Evolutionary conservation across 2,329 filamentous ascomycete genomes (phyloP).

Genomic region (Microdochium nivale): DNA sequence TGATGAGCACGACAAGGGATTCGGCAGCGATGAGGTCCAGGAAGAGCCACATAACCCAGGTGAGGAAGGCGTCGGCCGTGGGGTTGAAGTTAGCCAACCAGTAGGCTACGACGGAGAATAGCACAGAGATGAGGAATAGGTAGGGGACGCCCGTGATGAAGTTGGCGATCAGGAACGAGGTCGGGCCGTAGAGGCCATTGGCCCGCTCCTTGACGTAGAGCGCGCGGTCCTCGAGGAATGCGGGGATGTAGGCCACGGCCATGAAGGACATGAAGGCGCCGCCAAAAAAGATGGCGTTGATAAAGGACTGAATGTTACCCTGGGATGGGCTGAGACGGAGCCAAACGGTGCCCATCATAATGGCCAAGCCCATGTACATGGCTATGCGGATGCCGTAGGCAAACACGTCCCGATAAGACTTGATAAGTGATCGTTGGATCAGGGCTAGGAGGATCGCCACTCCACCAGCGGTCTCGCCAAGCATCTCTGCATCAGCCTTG

Average conservation of each 20-base stretch:
- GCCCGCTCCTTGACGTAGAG: slow-evolving; percentile 69
- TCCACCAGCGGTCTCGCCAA: slow-evolving; percentile 7
- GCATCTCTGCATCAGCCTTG: slow-evolving; percentile 1
- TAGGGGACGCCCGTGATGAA: slow-evolving; percentile 77
- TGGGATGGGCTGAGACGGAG: slow-evolving; percentile 61
- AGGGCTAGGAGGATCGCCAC: slow-evolving; percentile 49
- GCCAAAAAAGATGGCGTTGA: slow-evolving; percentile 74
- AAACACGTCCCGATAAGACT: slow-evolving; percentile 75
- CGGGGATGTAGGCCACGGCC: slow-evolving; percentile 77
- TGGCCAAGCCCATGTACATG: slow-evolving; percentile 68
- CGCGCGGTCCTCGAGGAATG: slow-evolving; percentile 70
- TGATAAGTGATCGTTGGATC: slow-evolving; percentile 72
- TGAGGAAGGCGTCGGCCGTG: slow-evolving; percentile 59
- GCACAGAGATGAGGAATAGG: slow-evolving; percentile 65
- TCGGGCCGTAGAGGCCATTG: slow-evolving; percentile 72
- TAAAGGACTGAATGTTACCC: slow-evolving; percentile 68
- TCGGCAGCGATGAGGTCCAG: slow-evolving; percentile 77
- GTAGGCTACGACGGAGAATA: slow-evolving; percentile 71
- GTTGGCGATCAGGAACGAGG: slow-evolving; percentile 67
- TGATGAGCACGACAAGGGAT: slow-evolving; percentile 70
- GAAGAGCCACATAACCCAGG: slow-evolving; percentile 77
- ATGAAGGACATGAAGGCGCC: slow-evolving; percentile 73
- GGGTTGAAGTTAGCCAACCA: slow-evolving; percentile 72
- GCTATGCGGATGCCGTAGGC: slow-evolving; percentile 74
- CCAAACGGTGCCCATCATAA: slow-evolving; percentile 88